Evolutionary conservation across 2,329 filamentous ascomycete genomes (phyloP).

Genomic region (Cercospora zeae-maydis): DNA sequence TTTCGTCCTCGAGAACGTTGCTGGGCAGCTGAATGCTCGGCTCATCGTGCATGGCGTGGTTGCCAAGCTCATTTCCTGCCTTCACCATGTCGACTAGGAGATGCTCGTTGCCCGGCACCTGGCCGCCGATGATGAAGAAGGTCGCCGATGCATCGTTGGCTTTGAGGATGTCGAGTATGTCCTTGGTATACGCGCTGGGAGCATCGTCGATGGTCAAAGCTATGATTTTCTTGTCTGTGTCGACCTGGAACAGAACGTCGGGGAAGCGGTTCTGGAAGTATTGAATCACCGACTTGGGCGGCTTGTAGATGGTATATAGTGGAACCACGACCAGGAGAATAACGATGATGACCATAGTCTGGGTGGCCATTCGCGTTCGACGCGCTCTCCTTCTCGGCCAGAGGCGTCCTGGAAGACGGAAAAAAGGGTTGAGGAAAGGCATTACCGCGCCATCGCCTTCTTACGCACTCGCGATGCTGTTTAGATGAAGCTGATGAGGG

Average conservation of each 20-base stretch:
- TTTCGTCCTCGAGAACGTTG: conserved; percentile 59
- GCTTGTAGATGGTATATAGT: conserved; percentile 75
- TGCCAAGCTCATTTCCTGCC: conserved; percentile 62
- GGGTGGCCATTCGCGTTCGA: conserved; percentile 32
- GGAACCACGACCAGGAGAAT: conserved; percentile 36
- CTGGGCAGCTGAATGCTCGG: conserved; percentile 62
- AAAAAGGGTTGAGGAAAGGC: conserved; percentile 34
- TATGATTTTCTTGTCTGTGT: conserved; percentile 60
- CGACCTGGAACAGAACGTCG: conserved; percentile 72
- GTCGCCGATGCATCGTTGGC: conserved; percentile 68
- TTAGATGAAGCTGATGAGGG: not conserved
- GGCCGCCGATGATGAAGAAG: conserved; percentile 83
- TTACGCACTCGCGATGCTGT: not conserved
- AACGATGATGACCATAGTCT: conserved; percentile 25
- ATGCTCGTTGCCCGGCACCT: conserved; percentile 56
- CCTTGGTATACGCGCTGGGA: conserved; percentile 66
- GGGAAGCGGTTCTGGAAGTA: conserved; percentile 70
- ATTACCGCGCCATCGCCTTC: conserved; percentile 26
- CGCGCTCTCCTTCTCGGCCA: conserved; percentile 33
- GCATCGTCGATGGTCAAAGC: conserved; percentile 86
- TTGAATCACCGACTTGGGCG: conserved; percentile 65
- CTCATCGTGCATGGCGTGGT: conserved; percentile 88
- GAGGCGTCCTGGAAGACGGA: conserved; percentile 33
- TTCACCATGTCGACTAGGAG: conserved; percentile 52
- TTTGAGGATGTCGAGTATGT: conserved; percentile 66